Base-by-base conservation (phyloP, 1,139 yeast species). In the Tardiomyces blankii region DNA sequence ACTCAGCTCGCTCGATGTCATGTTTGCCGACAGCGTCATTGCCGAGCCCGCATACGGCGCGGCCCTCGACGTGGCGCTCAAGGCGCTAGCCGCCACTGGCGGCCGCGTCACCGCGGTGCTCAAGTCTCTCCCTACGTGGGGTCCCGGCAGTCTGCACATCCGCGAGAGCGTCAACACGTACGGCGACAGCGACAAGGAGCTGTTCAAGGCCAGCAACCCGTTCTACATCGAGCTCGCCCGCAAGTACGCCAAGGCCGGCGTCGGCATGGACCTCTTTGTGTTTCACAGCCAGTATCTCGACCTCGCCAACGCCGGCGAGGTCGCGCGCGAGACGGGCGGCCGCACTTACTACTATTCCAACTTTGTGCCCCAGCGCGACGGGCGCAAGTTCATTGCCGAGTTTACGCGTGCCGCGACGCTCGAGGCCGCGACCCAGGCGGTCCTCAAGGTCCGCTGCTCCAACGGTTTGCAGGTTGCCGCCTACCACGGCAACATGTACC, bases 401-500 rank as follows among this genome's bases (percentile, higher is more conserved):
- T 69, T 46, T 58, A 62, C 32, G 57, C 48, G 50, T 13, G 42
- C 39, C 3, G 18, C 46, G 12, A 39, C 44, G 44, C 50, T 49
- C 33, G 63, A 52, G 55, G 60, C 69, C 13, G 98, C 95, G 3
- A 82, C 83, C 56, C 94, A 86, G 61, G 91, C 85, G 3, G 82
- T 83, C 55, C 67, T 91, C 54, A 88, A 88, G 60, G 75, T 88
- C 39, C 82, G 99, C 53, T 84, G 93, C 57, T 87, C 96, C 1
- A 80, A 77, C 52, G 98, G 98, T 0, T 69, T 93, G 48, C 94
- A 86, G 59, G 88, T 91, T 5, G 67, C 78, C n/a, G 78, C 78
- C 48, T 85, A 87, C 61, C 82, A 81, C 56, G 93, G 91, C 1
- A 76, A 73, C 47, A 64, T 72, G 49, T 54, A 63, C 42, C 54